These are phyloP conservation scores for Mycena leptocephala DNA, from an alignment of 768 basidiomycete genomes.

Conservation along the genomic window DNA sequence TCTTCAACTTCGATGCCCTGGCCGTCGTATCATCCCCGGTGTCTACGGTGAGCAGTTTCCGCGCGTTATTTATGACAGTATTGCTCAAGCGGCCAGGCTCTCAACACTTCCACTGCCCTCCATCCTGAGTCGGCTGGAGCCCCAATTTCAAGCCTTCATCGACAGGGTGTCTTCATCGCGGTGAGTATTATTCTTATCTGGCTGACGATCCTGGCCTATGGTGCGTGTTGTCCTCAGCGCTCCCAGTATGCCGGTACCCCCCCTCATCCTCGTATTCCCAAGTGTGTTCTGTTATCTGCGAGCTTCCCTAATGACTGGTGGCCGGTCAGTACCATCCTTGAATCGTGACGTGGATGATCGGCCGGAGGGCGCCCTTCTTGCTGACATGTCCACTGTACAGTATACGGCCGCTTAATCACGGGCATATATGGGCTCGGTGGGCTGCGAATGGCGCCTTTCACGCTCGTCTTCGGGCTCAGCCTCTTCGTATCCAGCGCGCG, in stretches of 20 bases:
- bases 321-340: no score
- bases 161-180: neutral
- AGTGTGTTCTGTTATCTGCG: no score
- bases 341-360: no score
- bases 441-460: neutral
- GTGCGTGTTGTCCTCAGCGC: no score
- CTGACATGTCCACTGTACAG: no score
- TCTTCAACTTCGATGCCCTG: neutral
- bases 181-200: neutral
- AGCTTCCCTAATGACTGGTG: no score
- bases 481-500: neutral
- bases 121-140: neutral
- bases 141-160: neutral
- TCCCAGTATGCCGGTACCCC: no score
- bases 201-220: neutral
- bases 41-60: neutral
- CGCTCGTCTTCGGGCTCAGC: neutral
- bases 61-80: neutral
- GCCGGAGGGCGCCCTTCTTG: no score
- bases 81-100: neutral
- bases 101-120: neutral
- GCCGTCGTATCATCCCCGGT: neutral
- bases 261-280: no score
- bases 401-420: neutral
- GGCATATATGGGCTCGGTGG: neutral